Evolutionary conservation across 306 rosid species (phyloP).

Genomic region (Leucaena leucocephala): DNA sequence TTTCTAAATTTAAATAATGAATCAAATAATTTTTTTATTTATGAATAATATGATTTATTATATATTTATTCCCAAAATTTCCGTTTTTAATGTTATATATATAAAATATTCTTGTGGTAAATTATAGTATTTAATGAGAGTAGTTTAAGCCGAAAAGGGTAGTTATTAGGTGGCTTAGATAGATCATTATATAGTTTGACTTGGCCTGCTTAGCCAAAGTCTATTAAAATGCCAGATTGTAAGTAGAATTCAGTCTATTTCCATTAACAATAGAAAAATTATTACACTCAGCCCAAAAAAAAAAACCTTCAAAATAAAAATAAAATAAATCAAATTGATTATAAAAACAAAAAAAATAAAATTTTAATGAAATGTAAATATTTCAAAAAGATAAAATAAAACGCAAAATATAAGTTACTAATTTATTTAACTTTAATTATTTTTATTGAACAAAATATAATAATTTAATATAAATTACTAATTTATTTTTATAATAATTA

Average conservation of each 20-base stretch:
- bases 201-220: neutral
- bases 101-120: neutral
- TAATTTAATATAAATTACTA: neutral
- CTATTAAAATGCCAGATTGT: neutral
- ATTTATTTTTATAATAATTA: neutral
- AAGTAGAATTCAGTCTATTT: neutral
- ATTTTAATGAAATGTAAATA: too few species aligned
- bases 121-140: neutral
- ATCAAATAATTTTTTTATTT: too few species aligned
- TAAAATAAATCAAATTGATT: neutral
- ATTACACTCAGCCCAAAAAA: neutral
- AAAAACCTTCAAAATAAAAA: neutral
- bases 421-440: too few species aligned
- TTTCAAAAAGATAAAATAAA: neutral
- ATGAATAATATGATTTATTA: too few species aligned
- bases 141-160: neutral
- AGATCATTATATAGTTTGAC: neutral
- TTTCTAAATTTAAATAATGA: too few species aligned
- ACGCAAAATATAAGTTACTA: too few species aligned
- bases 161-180: neutral
- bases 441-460: too few species aligned
- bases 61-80: too few species aligned
- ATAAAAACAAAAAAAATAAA: too few species aligned
- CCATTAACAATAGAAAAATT: neutral
- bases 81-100: too few species aligned